Evolutionary conservation across 2,329 filamentous ascomycete genomes (phyloP).

Genomic region (Fusarium abutilonis): DNA sequence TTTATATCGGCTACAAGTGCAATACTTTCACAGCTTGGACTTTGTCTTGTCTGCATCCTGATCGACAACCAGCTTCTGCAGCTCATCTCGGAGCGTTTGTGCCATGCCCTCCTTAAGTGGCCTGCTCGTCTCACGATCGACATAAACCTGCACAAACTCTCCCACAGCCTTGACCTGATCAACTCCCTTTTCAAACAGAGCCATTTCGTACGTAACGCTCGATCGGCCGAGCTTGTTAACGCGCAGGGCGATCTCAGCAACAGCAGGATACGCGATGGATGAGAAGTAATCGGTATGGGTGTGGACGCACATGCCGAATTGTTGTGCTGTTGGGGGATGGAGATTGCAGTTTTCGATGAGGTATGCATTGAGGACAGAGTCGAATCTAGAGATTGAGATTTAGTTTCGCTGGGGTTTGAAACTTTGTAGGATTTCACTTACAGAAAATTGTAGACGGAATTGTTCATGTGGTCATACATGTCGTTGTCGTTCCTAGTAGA

Average conservation of each 20-base stretch:
- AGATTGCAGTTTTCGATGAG: slow-evolving; percentile 82
- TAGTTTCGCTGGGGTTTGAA: slow-evolving; percentile 2
- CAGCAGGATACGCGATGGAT: slow-evolving; percentile 81
- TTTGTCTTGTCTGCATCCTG: slow-evolving; percentile 3
- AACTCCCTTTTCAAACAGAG: slow-evolving; percentile 79
- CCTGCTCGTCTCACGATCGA: slow-evolving; percentile 75
- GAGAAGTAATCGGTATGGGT: slow-evolving; percentile 87
- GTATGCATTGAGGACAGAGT: slow-evolving; percentile 90
- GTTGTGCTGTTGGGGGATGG: slow-evolving; percentile 72
- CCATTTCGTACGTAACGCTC: slow-evolving; percentile 91
- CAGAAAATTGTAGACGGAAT: slow-evolving; percentile 85
- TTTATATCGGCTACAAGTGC: background rate
- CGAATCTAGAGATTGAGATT: slow-evolving; percentile 66
- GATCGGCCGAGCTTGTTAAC: slow-evolving; percentile 86
- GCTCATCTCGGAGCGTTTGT: slow-evolving; percentile 63
- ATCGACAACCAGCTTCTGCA: slow-evolving; percentile 64
- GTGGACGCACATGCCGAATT: slow-evolving; percentile 86
- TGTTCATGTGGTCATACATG: slow-evolving; percentile 95
- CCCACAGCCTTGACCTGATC: slow-evolving; percentile 82
- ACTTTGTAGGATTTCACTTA: slow-evolving; percentile 48
- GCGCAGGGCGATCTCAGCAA: slow-evolving; percentile 82
- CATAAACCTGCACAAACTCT: slow-evolving; percentile 87
- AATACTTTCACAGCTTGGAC: slow-evolving; percentile 25
- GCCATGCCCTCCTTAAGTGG: slow-evolving; percentile 75
- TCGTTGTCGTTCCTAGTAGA: slow-evolving; percentile 83